A percentile compares a stretch with the other conserved stretches of the same genome.
Conservation (phyloP, 2,329 filamentous ascomycete species). For the Massarina eburnea region DNA sequence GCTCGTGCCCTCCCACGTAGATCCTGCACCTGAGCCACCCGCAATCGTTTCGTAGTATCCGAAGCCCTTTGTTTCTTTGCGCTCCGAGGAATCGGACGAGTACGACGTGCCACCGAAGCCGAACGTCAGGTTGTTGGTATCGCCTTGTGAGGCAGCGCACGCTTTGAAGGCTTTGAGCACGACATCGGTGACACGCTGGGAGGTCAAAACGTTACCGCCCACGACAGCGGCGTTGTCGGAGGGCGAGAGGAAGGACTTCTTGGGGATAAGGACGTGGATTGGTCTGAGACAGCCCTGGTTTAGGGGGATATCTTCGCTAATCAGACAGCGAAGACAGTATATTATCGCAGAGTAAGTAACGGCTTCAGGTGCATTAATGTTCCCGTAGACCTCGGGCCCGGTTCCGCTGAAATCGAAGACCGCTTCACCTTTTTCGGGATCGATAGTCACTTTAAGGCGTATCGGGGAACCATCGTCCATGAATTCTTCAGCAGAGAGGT, state of each 20-base stretch:
- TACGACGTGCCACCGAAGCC: conserved; percentile 65
- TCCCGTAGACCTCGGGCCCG: conserved; percentile 76
- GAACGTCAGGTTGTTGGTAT: conserved; percentile 84
- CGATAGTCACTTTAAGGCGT: conserved; percentile 71
- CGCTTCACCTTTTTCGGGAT: conserved; percentile 72
- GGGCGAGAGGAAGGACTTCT: conserved; percentile 72
- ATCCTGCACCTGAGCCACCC: conserved; percentile 73
- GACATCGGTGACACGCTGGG: conserved; percentile 78
- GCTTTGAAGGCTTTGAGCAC: conserved; percentile 79
- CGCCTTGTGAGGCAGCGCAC: conserved; percentile 76
- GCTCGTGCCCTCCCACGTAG: conserved; percentile 70
- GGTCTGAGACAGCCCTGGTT: conserved; percentile 84
- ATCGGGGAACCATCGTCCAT: conserved; percentile 89
- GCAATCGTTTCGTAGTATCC: conserved; percentile 88
- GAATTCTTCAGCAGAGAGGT: conserved; percentile 75
- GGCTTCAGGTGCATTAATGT: conserved; percentile 79
- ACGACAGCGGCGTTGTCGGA: conserved; percentile 78
- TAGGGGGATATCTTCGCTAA: conserved; percentile 78
- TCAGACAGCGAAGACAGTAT: conserved; percentile 79
- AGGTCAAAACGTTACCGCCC: conserved; percentile 78
- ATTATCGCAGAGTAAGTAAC: conserved; percentile 84
- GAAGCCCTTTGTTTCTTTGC: conserved; percentile 69
- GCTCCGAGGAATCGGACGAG: conserved; percentile 13
- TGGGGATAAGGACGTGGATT: conserved; percentile 73
- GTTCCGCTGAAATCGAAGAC: conserved; percentile 79